A percentile compares a stretch with the other conserved stretches of the same genome.
phyloP scores from a whole-genome alignment of 345 rosid species.

The Salix brachista region DNA sequence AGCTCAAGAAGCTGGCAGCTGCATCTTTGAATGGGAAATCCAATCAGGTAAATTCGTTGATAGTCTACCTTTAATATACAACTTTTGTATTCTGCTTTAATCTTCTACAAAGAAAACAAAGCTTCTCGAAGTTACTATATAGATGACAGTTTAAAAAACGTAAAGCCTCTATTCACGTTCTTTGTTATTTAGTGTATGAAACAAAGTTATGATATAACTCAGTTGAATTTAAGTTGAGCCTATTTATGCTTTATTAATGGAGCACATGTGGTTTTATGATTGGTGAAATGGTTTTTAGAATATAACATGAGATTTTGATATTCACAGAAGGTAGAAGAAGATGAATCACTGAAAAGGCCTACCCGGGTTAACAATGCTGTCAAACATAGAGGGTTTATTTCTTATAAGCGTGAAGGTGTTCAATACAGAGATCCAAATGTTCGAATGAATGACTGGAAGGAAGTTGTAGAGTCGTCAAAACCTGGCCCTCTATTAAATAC shows the following conservation, averaged over 20 bases:
- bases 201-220: background rate
- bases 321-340: slow-evolving; percentile 39
- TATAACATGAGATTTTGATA: slow-evolving; percentile 1
- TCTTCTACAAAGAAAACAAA: no score
- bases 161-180: background rate
- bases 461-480: slow-evolving; percentile 77
- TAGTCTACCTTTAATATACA: background rate
- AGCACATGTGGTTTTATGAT: background rate
- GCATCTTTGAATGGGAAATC: slow-evolving; percentile 43
- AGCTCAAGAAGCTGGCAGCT: slow-evolving; percentile 84
- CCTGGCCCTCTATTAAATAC: slow-evolving; percentile 86
- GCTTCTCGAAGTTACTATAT: background rate
- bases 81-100: background rate
- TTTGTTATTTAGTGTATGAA: background rate
- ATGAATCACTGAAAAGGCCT: slow-evolving; percentile 54
- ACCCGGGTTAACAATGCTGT: slow-evolving; percentile 53
- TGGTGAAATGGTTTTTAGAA: background rate
- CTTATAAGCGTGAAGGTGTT: slow-evolving; percentile 90
- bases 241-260: background rate
- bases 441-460: slow-evolving; percentile 87
- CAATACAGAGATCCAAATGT: slow-evolving; percentile 83
- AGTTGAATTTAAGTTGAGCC: background rate
- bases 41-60: slow-evolving; percentile 32
- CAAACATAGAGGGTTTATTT: slow-evolving; percentile 80
- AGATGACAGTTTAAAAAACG: background rate